A percentile compares a stretch with the other conserved stretches of the same genome.
phyloP scores from a whole-genome alignment of 2,329 filamentous ascomycete species.

The Talaromyces albobiverticillius region DNA sequence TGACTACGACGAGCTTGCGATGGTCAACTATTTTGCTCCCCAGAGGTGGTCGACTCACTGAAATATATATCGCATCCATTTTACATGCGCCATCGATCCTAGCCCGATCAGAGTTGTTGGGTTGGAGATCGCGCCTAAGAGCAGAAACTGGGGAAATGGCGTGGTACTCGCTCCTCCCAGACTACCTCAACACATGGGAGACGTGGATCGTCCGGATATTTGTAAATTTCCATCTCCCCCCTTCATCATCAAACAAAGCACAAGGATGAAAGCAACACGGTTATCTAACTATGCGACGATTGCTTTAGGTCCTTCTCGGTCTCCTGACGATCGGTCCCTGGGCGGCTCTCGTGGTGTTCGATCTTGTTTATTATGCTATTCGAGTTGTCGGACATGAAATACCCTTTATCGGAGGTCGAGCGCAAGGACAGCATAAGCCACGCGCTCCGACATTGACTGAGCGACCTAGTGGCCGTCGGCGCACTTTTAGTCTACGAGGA shows the following conservation, averaged over 20 bases:
- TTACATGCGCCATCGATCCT: neutral
- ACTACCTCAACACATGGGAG: constrained; percentile 56
- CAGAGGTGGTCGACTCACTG: neutral
- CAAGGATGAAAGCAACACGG: no score
- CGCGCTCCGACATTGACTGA: constrained; percentile 56
- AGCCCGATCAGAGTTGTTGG: neutral
- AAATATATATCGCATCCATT: neutral
- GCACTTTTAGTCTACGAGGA: constrained; percentile 23
- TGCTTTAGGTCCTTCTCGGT: constrained; percentile 58
- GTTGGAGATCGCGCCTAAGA: neutral
- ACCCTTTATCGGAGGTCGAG: constrained; percentile 59
- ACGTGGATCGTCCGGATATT: constrained; percentile 62
- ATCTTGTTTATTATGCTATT: constrained; percentile 60
- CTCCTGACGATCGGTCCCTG: constrained; percentile 62
- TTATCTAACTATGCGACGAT: neutral
- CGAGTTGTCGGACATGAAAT: constrained; percentile 58
- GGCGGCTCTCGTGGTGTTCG: constrained; percentile 61
- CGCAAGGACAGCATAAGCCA: constrained; percentile 58
- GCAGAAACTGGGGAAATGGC: constrained; percentile 47
- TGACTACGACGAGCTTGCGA: constrained; percentile 1
- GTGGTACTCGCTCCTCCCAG: constrained; percentile 64
- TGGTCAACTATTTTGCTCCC: neutral
- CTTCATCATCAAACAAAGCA: no score
- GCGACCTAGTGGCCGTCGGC: constrained; percentile 18
- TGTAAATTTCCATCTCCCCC: constrained; percentile 43